Conservation (phyloP, 768 basidiomycete genomes). For the Collybia nuda region DNA sequence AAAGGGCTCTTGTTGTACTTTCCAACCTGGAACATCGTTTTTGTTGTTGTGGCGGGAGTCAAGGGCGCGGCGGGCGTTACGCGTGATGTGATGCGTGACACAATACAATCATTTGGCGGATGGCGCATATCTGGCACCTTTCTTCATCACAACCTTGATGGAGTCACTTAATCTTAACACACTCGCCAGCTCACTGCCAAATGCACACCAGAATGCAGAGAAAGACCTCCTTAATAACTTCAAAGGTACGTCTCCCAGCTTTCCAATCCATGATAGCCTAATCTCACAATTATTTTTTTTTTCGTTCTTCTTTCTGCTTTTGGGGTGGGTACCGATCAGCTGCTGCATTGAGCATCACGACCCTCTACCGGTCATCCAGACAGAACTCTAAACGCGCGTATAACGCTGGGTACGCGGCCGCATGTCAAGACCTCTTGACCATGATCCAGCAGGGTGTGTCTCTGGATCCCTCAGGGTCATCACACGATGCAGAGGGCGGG, state of each 20-base stretch:
- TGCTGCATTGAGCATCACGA: conserved; percentile 82
- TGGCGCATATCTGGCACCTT: too few species aligned
- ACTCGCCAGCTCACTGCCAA: conserved; percentile 73
- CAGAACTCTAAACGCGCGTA: conserved; percentile 78
- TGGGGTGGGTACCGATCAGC: too few species aligned
- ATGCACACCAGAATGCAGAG: conserved; percentile 74
- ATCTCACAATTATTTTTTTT: conserved; percentile 9
- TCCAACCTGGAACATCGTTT: too few species aligned
- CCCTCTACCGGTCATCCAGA: conserved; percentile 77
- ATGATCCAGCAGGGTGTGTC: conserved; percentile 87
- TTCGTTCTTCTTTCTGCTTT: too few species aligned
- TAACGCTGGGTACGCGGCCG: conserved; percentile 77
- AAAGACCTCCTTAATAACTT: conserved; percentile 81
- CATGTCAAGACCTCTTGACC: conserved; percentile 76
- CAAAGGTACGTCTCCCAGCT: conserved; percentile 73
- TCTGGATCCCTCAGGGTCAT: conserved; percentile 39
- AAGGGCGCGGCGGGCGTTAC: too few species aligned
- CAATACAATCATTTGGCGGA: too few species aligned
- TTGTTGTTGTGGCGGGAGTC: too few species aligned
- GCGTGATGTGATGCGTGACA: too few species aligned
- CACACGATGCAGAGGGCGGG: conserved; percentile 45
- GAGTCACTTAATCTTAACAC: conserved; percentile 80
- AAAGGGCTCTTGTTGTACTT: too few species aligned
- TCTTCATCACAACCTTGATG: conserved; percentile 49
- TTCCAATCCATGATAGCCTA: too few species aligned